phyloP scores from a whole-genome alignment of 305 asterid species.

The Fraxinus ornus region DNA sequence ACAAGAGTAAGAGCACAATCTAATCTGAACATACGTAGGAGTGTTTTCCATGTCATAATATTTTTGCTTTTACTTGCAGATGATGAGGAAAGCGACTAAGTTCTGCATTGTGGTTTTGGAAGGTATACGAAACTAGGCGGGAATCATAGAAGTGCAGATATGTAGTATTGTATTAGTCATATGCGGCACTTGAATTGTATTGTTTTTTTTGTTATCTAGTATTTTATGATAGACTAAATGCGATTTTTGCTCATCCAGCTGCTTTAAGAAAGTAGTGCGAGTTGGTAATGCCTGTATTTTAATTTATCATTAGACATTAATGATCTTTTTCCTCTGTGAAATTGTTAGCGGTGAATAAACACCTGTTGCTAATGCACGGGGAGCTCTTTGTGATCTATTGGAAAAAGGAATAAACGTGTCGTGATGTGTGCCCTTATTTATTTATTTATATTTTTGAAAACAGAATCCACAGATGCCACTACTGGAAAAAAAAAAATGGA shows the following conservation, averaged over 20 bases:
- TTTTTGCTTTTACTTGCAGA: slow-evolving; percentile 40
- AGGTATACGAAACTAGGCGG: slow-evolving; percentile 20
- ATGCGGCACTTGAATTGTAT: slow-evolving; percentile 17
- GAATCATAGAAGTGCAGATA: slow-evolving; percentile 19
- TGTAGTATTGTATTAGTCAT: slow-evolving; percentile 10
- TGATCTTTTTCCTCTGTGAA: neutral
- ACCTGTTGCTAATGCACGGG: neutral
- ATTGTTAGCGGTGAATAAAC: neutral
- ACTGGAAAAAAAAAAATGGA: neutral
- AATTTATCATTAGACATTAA: neutral
- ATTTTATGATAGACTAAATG: slow-evolving; percentile 9
- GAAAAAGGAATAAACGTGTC: neutral
- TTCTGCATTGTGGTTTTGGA: slow-evolving; percentile 17
- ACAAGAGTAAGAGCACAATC: neutral
- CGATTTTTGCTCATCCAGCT: slow-evolving; percentile 2
- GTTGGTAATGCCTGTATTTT: neutral
- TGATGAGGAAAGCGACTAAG: slow-evolving; percentile 63
- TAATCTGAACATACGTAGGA: neutral
- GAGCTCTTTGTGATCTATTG: neutral
- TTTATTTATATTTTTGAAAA: neutral
- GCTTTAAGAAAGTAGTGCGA: neutral
- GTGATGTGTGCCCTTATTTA: neutral
- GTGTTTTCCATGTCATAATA: neutral
- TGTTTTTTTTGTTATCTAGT: slow-evolving; percentile 12
- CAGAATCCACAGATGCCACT: neutral